Base-by-base conservation (phyloP, 441 rosid species). In the Jatropha multifida region DNA sequence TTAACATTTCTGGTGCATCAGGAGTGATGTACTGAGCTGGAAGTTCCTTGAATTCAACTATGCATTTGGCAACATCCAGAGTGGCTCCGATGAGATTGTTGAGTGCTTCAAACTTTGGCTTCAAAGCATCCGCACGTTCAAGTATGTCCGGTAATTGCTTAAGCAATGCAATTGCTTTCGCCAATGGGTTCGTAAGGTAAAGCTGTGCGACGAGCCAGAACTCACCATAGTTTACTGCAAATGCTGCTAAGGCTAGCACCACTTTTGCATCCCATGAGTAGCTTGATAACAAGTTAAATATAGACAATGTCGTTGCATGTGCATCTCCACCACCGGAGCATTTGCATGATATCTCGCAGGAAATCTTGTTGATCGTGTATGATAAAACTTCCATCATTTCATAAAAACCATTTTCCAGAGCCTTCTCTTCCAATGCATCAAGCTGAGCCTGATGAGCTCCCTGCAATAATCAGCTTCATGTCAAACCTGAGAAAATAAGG, bases 221-320 rank as follows among this genome's bases (percentile, higher is more conserved):
- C 73, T 88, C 89, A 0, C 94, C 98, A 60, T 89, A 91, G 82
- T 84, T 89, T 69, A 88, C 88, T 0, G 97, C 97, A 68, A 92
- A 90, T 65, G 97, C 91, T 18, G 97, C 85, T 65, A 94, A 78
- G 67, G 86, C 86, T 77, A 93, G 86, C 78, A 87, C 92, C 51
- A 87, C 75, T 76, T 92, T 92, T 67, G 92, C 89, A 17, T 90
- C 88, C 97, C 98, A 94, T 11, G 91, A 64, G 83, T 86, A 87
- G 78, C 75, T 81, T 40, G 92, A 81, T 65, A 94, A 70, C 74
- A 83, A 58, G 51, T 82, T 72, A 76, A 92, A 83, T 62, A 93
- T 82, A 26, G 89, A 71, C 62, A 88, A 72, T 13, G 94, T 79
- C 2, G 94, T 83, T 40, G 88, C 78, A 68, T 90, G 89, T 4